Base-by-base conservation (phyloP, 768 basidiomycete species). In the Xerocomellus intermedius region DNA sequence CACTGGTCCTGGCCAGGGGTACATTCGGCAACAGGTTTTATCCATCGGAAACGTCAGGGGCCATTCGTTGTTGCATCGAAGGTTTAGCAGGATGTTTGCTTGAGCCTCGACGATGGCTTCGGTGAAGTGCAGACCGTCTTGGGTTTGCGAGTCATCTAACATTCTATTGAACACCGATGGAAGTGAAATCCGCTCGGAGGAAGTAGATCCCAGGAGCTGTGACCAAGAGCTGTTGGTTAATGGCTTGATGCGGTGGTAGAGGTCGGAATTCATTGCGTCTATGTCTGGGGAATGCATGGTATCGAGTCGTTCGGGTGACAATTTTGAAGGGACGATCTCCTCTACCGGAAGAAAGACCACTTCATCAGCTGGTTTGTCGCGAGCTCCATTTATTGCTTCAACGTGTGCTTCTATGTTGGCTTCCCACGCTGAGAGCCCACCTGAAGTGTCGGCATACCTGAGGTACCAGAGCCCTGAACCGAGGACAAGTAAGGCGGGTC, bases 391-490 rank as follows among this genome's bases (percentile, higher is more conserved):
- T 30, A 89, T 74, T 13, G 75, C 62, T 39, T 75, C 73, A 30
- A 95, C 80, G n/a, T 85, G 77, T 8, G 72, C 63, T 61, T 92
- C 88, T 57, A 91, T 84, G 61, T 80, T 87, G 24, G 77, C 76
- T 62, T 89, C 88, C 91, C 92, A 97, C 1, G 84, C 77, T 30
- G 85, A 73, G 38, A 94, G 75, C 4, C 91, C 91, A 22, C 91
- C 89, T 1, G 90, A 89, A 17, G 74, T 60, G 35, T 82, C 74
- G 1, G 85, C 76, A 68, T 94, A 85, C 22, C 91, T 84, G 42
- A 97, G 80, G 68, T 92, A 92, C 94, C 94, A 95, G 36, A 96
- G 74, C 0, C 94, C 94, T 14, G 89, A 85, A 10, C 94, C 94
- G 16, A 97, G 68, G 10, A 95, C 86, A 28, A 94, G 78, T 43